phyloP scores from a whole-genome alignment of 208 protist species.

The Lotmaria passim region DNA sequence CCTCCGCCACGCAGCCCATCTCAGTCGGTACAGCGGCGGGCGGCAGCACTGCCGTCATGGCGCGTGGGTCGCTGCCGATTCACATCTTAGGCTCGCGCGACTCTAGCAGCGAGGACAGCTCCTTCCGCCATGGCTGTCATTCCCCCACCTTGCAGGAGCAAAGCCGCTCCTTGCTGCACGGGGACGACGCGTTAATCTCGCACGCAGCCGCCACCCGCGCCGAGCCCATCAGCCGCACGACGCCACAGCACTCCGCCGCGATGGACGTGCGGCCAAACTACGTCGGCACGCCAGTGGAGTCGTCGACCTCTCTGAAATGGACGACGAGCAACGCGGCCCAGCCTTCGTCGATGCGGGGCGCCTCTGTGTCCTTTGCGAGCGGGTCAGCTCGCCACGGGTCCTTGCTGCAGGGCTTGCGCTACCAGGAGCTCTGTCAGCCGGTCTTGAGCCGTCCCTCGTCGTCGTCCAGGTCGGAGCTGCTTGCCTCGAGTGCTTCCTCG shows the following conservation, averaged over 20 bases:
- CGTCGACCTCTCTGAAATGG: constrained; percentile 14
- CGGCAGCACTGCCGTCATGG: not conserved
- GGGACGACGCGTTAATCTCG: constrained; percentile 6
- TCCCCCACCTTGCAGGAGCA: constrained; percentile 29
- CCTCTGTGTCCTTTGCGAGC: constrained; percentile 32
- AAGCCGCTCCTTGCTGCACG: constrained; percentile 22
- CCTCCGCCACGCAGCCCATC: not conserved
- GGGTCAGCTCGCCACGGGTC: constrained; percentile 22
- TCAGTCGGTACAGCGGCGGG: not conserved
- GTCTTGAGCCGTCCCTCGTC: constrained; percentile 17
- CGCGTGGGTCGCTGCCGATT: constrained; percentile 22
- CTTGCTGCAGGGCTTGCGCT: constrained; percentile 11
- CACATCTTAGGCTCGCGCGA: constrained; percentile 14
- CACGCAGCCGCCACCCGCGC: not conserved
- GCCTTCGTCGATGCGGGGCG: constrained; percentile 29
- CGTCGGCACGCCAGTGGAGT: constrained; percentile 10
- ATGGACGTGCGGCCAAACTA: not conserved
- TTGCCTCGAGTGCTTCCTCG: constrained; percentile 8
- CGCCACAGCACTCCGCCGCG: constrained; percentile 16
- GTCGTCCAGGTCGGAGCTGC: constrained; percentile 4
- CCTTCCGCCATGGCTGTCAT: constrained; percentile 28
- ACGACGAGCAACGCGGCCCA: constrained; percentile 16
- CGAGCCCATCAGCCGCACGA: not conserved
- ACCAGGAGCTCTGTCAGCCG: constrained; percentile 24
- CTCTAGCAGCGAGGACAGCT: constrained; percentile 29